phyloP scores from a whole-genome alignment of 1,284 basidiomycete genomes.

The Ganoderma meredithae region DNA sequence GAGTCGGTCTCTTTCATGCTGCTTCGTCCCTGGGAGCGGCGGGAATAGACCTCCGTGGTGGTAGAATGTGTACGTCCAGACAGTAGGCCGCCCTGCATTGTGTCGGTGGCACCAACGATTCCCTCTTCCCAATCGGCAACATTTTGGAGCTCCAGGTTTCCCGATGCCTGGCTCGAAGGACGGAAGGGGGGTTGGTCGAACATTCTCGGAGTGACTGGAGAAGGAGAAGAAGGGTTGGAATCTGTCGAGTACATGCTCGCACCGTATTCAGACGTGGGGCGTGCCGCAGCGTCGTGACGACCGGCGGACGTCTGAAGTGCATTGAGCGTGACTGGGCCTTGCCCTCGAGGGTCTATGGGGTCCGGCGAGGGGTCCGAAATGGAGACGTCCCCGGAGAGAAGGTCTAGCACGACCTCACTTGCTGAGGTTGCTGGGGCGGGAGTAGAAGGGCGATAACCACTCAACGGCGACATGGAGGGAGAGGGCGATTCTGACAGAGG shows the following conservation, averaged over 20 bases:
- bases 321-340: background rate
- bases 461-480: background rate
- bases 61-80: background rate
- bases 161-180: conserved; percentile 18
- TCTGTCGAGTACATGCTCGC: conserved; percentile 38
- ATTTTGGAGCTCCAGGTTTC: conserved; percentile 35
- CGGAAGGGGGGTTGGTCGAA: background rate
- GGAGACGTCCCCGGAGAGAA: background rate
- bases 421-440: background rate
- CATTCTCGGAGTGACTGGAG: background rate
- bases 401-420: background rate
- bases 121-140: conserved; percentile 39
- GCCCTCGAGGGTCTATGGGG: background rate
- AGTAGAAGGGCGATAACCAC: background rate
- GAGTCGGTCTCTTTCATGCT: background rate
- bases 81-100: conserved; percentile 21
- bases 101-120: conserved; percentile 35
- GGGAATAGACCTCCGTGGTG: background rate
- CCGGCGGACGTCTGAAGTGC: background rate
- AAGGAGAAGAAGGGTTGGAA: conserved; percentile 2
- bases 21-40: background rate
- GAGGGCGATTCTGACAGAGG: background rate
- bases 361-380: background rate
- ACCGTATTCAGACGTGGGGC: conserved; percentile 26
- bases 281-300: background rate